Evolutionary conservation across 805 yeast species (phyloP).

Genomic region (Jamesozyma hellenica): DNA sequence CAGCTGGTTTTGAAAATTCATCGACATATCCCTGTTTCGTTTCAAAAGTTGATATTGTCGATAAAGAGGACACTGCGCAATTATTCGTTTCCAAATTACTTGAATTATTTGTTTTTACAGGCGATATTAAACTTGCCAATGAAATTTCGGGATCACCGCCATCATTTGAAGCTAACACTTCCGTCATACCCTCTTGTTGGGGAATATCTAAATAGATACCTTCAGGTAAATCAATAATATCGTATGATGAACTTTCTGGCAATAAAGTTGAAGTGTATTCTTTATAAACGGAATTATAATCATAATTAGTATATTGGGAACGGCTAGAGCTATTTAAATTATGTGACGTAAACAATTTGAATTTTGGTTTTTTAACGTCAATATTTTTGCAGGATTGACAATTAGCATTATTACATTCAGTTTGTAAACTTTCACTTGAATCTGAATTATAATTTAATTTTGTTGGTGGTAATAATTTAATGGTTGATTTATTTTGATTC

Average conservation of each 20-base stretch:
- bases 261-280: conserved; percentile 32
- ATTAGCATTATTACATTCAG: background rate
- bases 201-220: conserved; percentile 7
- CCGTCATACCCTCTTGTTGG: too few species aligned
- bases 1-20: background rate
- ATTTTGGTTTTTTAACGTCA: background rate
- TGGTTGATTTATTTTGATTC: background rate
- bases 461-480: conserved; percentile 4
- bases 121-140: too few species aligned
- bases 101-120: too few species aligned
- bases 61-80: too few species aligned
- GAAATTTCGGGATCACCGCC: too few species aligned
- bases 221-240: conserved; percentile 28
- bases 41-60: too few species aligned
- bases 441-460: conserved; percentile 3
- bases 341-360: conserved; percentile 45
- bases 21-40: too few species aligned
- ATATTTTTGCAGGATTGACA: background rate
- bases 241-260: conserved; percentile 21
- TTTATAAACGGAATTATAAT: conserved; percentile 66
- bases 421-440: background rate
- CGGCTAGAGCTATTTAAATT: conserved; percentile 61
- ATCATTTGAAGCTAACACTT: background rate
- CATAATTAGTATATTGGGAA: conserved; percentile 57
- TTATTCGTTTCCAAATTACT: too few species aligned